Conservation (phyloP, 352 stramenopile species). For the Peronospora farinosa region DNA sequence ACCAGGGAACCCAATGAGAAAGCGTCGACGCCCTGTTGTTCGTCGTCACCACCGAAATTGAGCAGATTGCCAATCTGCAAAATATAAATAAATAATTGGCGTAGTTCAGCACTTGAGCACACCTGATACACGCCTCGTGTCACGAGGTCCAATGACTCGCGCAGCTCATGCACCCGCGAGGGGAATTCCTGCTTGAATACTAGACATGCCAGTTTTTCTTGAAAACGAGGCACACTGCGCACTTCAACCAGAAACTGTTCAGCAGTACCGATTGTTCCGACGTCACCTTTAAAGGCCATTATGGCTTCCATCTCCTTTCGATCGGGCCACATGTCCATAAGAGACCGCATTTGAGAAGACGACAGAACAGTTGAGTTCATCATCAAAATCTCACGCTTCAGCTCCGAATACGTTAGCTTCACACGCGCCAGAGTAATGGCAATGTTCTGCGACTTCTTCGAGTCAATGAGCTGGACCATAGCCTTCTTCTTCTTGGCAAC, state of each 20-base stretch:
- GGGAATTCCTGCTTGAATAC: constrained; percentile 85
- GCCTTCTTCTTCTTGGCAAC: constrained; percentile 54
- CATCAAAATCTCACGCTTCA: constrained; percentile 66
- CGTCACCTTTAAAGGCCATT: constrained; percentile 56
- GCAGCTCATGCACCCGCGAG: constrained; percentile 64
- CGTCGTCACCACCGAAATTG: constrained; percentile 61
- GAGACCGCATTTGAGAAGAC: constrained; percentile 63
- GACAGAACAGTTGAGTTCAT: constrained; percentile 77
- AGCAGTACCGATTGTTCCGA: constrained; percentile 50
- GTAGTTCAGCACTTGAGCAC: constrained; percentile 60
- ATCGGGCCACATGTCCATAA: constrained; percentile 85
- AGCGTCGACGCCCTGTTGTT: constrained; percentile 37
- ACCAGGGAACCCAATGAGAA: constrained; percentile 77
- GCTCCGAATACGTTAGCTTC: constrained; percentile 58
- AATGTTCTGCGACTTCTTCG: constrained; percentile 88
- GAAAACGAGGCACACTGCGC: constrained; percentile 57
- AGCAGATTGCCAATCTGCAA: constrained; percentile 72
- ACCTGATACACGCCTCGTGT: constrained; percentile 74
- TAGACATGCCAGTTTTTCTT: constrained; percentile 65
- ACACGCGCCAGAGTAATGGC: constrained; percentile 75
- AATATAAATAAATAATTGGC: constrained; percentile 85
- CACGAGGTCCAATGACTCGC: constrained; percentile 69
- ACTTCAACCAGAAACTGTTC: constrained; percentile 79
- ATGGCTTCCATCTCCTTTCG: constrained; percentile 65
- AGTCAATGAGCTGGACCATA: constrained; percentile 74